Base-by-base conservation (phyloP, 2,329 filamentous ascomycete species). In the Macrophomina phaseolina region DNA sequence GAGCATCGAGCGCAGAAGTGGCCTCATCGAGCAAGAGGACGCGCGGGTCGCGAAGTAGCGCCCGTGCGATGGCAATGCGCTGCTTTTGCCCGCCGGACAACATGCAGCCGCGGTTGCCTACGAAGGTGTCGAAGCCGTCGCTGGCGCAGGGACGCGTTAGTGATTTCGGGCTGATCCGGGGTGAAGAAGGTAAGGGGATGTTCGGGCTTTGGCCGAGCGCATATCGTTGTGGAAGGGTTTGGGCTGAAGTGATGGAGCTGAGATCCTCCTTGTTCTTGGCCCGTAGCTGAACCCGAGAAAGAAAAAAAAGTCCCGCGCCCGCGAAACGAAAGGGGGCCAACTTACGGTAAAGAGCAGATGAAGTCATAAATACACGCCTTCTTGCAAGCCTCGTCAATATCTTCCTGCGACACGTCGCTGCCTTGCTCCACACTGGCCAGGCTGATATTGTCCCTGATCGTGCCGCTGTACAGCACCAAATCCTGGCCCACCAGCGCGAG, bases 81-180 rank as follows among this genome's bases (percentile, higher is more conserved):
- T 97, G 93, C 78, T 97, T 97, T 79, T 97, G 93, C 0, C 94
- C 94, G 65, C 93, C 93, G 2, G 90, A 94, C 14, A 97, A 82
- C 76, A 97, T 86, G 14, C 88, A 86, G 55, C 94, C 95, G 81
- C 97, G 97, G 77, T 86, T 91, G 32, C 95, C 94, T 40, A 97
- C 93, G 2, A 94, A 76, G 0, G 94, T 97, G 73, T 89, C 87
- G 81, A 97, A 93, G 16, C 92, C 93, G 1, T 97, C 91, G 1
- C 45, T 48, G 6, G 12, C 16, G 45, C 16, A 18, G 12, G 14
- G 45, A 7, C 2, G 45, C 2, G 45, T n/a, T 7, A 48, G 45
- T 16, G n/a, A 16, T 18, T 16, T 48, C 8, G 14, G n/a, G 14
- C 16, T 48, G 45, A 18, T 48, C 7, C 4, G 45, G 45, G 45